Evolutionary conservation across 2,329 filamentous ascomycete species (phyloP), one percentile per base, ranked within the genome.

Genomic region (Aspergillus sp.): DNA sequence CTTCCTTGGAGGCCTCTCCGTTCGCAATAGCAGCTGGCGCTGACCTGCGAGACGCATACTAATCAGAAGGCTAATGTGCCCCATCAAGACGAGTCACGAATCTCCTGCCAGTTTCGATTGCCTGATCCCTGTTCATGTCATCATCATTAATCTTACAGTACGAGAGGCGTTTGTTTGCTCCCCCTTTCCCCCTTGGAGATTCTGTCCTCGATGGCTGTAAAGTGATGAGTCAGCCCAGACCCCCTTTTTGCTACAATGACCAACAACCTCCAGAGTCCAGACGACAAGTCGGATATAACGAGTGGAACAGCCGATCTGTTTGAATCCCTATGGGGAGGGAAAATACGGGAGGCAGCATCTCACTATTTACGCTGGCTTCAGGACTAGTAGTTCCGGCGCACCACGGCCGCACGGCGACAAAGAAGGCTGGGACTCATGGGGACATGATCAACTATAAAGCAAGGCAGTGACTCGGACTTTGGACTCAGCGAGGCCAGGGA

Each of bases 131-230:
- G 63, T 57, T 53, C 45, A 30, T 30, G 34, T 41, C 34, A 41
- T 41, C 34, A 59, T 45, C 34, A 59, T 45, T 56, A 54, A 17
- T 62, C 28, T 57, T 62, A 31, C 25, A 28, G 25, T 28, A 28
- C 34, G 13, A 15, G 34, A 15, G 13, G 34, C 34, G 13, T 41
- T 41, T 41, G 34, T 41, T 41, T 41, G 34, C 34, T 41, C 61
- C 64, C 64, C 64, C 60, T 64, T 61, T 61, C 45, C 49, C 53
- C 57, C 63, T 45, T 55, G 38, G 55, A 52, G 41, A 30, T 30
- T 7, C 45, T 13, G 23, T 47, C n/a, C 45, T 4, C 7, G 45
- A 47, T 47, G 34, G 34, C 34, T 15, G 34, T 13, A 15, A 41
- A 41, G 34, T 41, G 34, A 41, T 41, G 34, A 41, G 34, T 41